phyloP scores from a whole-genome alignment of 257 asterid species.

The Plectranthus barbatus region DNA sequence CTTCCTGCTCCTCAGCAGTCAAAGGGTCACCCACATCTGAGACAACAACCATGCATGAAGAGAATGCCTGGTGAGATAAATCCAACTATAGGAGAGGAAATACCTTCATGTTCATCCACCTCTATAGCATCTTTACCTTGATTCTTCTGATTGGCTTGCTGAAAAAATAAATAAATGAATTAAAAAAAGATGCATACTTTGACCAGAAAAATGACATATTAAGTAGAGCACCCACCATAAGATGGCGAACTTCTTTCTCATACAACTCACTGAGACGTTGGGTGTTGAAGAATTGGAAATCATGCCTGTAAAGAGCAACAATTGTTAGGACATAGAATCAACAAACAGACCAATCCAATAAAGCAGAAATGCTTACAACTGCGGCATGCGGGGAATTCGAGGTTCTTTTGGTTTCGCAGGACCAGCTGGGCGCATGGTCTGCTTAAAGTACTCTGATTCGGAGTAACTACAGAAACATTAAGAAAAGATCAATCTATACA shows the following conservation, averaged over 20 bases:
- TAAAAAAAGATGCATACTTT: not conserved
- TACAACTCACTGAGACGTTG: constrained; percentile 87
- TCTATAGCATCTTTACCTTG: constrained; percentile 82
- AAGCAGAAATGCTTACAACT: constrained; percentile 53
- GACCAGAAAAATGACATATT: not conserved
- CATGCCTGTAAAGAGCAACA: constrained; percentile 52
- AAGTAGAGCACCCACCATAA: constrained; percentile 60
- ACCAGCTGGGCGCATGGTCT: constrained; percentile 93
- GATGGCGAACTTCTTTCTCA: constrained; percentile 96
- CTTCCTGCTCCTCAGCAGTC: constrained; percentile 97
- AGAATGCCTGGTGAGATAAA: constrained; percentile 6
- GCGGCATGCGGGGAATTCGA: constrained; percentile 99
- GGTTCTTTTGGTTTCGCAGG: constrained; percentile 95
- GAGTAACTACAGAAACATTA: constrained; percentile 52
- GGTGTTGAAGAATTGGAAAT: constrained; percentile 93
- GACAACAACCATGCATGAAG: constrained; percentile 16
- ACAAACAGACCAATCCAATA: not conserved
- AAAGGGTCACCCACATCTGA: constrained; percentile 87
- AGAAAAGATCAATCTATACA: constrained; percentile 1
- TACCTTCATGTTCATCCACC: constrained; percentile 86
- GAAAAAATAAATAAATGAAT: constrained; percentile 9
- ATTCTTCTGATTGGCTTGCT: constrained; percentile 70
- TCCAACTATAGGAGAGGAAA: constrained; percentile 4
- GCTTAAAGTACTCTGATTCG: constrained; percentile 94
- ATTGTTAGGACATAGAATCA: constrained; percentile 16